Evolutionary conservation across 2,329 filamentous ascomycete genomes (phyloP).

Genomic region (Metarhizium robertsii): DNA sequence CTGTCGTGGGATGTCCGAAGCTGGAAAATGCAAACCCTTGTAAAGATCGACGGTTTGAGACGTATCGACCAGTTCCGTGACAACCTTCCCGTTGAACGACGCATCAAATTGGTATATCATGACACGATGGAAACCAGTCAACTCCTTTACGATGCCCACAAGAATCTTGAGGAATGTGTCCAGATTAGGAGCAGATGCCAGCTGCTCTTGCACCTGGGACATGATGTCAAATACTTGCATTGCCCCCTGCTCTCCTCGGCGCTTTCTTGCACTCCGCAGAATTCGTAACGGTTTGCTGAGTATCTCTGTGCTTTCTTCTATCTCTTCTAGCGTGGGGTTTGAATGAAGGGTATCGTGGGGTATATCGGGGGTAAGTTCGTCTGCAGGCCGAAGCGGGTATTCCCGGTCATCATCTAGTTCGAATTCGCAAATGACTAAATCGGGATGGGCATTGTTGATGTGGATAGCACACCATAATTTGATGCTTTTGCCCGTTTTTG

Average conservation of each 20-base stretch:
- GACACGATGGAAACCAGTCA: slow-evolving; percentile 84
- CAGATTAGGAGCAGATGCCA: slow-evolving; percentile 61
- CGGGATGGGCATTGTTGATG: slow-evolving; percentile 55
- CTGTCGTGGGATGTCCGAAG: slow-evolving; percentile 77
- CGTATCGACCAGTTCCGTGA: slow-evolving; percentile 79
- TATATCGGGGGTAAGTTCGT: slow-evolving; percentile 48
- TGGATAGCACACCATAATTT: slow-evolving; percentile 89
- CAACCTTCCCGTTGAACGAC: slow-evolving; percentile 74
- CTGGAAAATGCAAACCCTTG: slow-evolving; percentile 81
- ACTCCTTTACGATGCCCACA: slow-evolving; percentile 77
- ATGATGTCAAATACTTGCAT: slow-evolving; percentile 91
- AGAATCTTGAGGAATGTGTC: slow-evolving; percentile 70
- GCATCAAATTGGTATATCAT: slow-evolving; percentile 91
- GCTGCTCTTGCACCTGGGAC: slow-evolving; percentile 83
- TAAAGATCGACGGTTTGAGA: slow-evolving; percentile 72
- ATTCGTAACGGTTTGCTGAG: slow-evolving; percentile 70
- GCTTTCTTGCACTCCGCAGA: slow-evolving; percentile 63
- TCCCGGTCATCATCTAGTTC: slow-evolving; percentile 70
- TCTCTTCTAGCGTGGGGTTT: slow-evolving; percentile 64
- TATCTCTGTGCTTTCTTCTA: slow-evolving; percentile 65
- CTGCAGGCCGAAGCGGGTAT: slow-evolving; percentile 56
- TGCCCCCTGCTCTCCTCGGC: slow-evolving; percentile 67
- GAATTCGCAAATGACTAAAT: slow-evolving; percentile 78
- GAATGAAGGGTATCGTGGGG: slow-evolving; percentile 68
- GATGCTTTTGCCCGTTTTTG: slow-evolving; percentile 39